Evolutionary conservation across 345 rosid species (phyloP), one percentile per base, ranked within the genome.

Genomic region (Abelmoschus esculentus): DNA sequence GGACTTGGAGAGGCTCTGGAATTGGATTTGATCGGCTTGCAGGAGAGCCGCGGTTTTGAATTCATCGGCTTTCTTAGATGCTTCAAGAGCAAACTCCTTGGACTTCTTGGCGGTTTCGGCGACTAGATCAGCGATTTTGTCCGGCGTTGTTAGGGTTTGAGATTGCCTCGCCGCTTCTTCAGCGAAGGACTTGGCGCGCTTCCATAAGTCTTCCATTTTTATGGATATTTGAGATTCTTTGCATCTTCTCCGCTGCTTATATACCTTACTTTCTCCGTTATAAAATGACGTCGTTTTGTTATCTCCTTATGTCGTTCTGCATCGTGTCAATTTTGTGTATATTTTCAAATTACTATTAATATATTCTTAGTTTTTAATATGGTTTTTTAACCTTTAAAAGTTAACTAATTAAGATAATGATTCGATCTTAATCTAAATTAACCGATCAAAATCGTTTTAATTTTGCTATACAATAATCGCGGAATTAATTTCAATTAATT

Each of bases 21-120:
- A 80, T 86, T 86, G 92, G 88, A 89, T 84, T 86, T 87, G 97
- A 81, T 93, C 97, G 60, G 97, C 98, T 65, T 93, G 98, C 56
- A 86, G 85, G 67, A 90, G 74, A 40, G 97, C 96, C 28, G 87
- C 92, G 76, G 75, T 69, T 73, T 83, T 91, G 67, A 92, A 67
- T 75, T 84, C 80, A 69, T 88, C 90, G 69, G 88, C 92, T 63
- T 81, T 91, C 84, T 88, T 91, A 56, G 98, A 86, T 19, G 98
- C 98, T 73, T 93, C 98, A 14, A 86, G 67, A n/a, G 97, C 95
- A 63, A 93, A 80, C 50, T 91, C 96, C 65, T 89, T 89, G 44
- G 98, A 93, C 75, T 82, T 93, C 79, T 88, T 91, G 6, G 98
- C 86, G 18, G 98, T 93, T 62, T 89, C 97, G 36, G 95, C 82